These are phyloP conservation scores for Geosmithia flava DNA, from an alignment of 2,329 filamentous ascomycete genomes.

Conservation along the genomic window DNA sequence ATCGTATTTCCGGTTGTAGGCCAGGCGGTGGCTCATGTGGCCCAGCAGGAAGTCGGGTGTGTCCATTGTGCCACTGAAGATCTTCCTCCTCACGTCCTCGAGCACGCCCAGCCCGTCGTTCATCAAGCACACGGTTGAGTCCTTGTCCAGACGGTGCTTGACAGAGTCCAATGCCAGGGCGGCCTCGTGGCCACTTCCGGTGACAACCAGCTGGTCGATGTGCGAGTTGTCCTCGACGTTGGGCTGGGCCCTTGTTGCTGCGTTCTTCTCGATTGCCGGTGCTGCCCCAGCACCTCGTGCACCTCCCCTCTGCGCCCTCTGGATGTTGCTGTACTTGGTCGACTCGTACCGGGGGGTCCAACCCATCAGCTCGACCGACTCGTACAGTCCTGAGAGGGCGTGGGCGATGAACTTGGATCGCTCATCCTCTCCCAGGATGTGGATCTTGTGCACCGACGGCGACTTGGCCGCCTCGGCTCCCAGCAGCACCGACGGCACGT, in stretches of 20 bases:
- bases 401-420: conserved; percentile 27
- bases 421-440: conserved; percentile 27
- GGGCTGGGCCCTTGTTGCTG: conserved; percentile 6
- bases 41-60: conserved; percentile 71
- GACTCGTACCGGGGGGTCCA: conserved; percentile 8
- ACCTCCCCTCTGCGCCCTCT: conserved; percentile 1
- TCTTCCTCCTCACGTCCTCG: conserved; percentile 58
- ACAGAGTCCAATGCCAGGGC: conserved; percentile 45
- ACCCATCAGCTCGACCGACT: conserved; percentile 22
- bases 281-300: conserved; percentile 4
- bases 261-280: conserved; percentile 9
- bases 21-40: conserved; percentile 36
- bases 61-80: conserved; percentile 54
- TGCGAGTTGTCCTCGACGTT: conserved; percentile 24
- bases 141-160: conserved; percentile 50
- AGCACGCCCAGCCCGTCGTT: conserved; percentile 75
- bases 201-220: conserved; percentile 63
- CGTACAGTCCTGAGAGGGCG: conserved; percentile 25
- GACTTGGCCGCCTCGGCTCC: conserved; percentile 16
- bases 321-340: conserved; percentile 13
- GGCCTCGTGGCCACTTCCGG: conserved; percentile 41
- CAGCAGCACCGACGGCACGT: conserved; percentile 22
- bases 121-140: conserved; percentile 63
- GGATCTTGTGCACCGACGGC: conserved; percentile 23
- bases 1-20: conserved; percentile 22